Conservation (phyloP, 306 rosid genomes). For the Sechiopsis laciniata region DNA sequence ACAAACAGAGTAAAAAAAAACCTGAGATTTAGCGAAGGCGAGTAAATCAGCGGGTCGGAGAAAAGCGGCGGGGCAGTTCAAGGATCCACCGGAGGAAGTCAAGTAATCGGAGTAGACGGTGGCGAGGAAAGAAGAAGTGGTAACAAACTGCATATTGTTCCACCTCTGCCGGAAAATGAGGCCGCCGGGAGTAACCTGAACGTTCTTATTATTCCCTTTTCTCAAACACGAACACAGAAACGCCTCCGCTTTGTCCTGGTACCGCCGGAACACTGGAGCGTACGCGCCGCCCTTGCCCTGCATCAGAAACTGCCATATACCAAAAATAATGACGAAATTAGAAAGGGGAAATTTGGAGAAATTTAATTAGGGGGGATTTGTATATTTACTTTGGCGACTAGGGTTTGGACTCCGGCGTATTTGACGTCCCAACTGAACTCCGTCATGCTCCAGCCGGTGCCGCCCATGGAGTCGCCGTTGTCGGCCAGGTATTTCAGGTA, state of each 20-base stretch:
- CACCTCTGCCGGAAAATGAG: constrained; percentile 80
- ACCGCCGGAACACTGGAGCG: constrained; percentile 56
- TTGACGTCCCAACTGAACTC: constrained; percentile 95
- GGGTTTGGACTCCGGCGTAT: constrained; percentile 81
- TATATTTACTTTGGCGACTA: constrained; percentile 68
- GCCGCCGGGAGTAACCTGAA: constrained; percentile 87
- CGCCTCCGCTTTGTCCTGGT: constrained; percentile 61
- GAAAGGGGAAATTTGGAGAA: background rate
- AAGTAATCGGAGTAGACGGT: constrained; percentile 67
- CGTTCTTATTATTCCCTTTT: constrained; percentile 49
- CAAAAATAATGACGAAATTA: background rate
- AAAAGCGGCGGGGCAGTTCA: no score
- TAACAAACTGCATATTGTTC: constrained; percentile 94
- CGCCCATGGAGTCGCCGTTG: constrained; percentile 81
- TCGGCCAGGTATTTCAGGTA: constrained; percentile 76
- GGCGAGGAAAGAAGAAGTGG: constrained; percentile 72
- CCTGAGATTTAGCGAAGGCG: no score
- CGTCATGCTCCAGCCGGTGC: constrained; percentile 89
- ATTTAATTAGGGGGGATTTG: background rate
- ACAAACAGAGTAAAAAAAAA: no score
- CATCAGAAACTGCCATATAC: constrained; percentile 53
- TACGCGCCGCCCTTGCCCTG: constrained; percentile 74
- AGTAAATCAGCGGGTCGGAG: no score
- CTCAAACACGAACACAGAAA: constrained; percentile 83
- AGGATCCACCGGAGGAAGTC: no score